Percentiles rank a stretch among this genome's conserved stretches.
Conservation (phyloP, 495 filamentous ascomycete genomes). For the Bacidia rubella region DNA sequence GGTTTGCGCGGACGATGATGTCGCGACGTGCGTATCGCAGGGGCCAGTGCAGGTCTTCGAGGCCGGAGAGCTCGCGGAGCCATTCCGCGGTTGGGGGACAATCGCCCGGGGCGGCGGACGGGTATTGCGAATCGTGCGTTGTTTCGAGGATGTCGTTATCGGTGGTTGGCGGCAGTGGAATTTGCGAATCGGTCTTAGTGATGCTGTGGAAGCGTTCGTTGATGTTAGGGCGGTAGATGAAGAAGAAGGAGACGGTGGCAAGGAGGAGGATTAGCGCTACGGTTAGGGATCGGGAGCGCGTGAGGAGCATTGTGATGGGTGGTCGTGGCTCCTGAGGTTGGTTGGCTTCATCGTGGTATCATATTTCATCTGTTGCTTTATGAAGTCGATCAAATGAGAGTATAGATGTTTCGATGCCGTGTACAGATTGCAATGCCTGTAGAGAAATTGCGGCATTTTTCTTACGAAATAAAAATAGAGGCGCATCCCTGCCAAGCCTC, state of each 20-base stretch:
- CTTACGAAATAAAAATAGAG: not conserved
- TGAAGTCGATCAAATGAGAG: not conserved
- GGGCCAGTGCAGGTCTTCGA: conserved; percentile 3
- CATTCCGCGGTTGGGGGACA: not conserved
- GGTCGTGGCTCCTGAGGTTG: not conserved
- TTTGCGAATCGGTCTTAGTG: not conserved
- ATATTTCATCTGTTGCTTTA: not conserved
- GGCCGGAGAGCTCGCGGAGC: conserved; percentile 3
- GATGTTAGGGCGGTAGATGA: not conserved
- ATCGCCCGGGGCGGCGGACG: not conserved
- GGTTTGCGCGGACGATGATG: conserved; percentile 18
- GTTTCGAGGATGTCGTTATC: not conserved
- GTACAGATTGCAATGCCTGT: not conserved
- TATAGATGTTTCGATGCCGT: not conserved
- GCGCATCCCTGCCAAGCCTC: not conserved
- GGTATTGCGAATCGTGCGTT: not conserved
- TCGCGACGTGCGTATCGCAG: conserved; percentile 31
- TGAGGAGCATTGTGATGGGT: not conserved
- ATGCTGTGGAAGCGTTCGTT: not conserved
- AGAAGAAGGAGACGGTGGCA: not conserved
- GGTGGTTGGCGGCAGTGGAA: not conserved
- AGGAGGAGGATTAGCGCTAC: not conserved
- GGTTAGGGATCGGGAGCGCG: not conserved
- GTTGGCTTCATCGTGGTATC: not conserved
- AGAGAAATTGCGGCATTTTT: not conserved